These are phyloP conservation scores for Fusarium secorum DNA, from an alignment of 2,329 filamentous ascomycete species.

Conservation along the genomic window DNA sequence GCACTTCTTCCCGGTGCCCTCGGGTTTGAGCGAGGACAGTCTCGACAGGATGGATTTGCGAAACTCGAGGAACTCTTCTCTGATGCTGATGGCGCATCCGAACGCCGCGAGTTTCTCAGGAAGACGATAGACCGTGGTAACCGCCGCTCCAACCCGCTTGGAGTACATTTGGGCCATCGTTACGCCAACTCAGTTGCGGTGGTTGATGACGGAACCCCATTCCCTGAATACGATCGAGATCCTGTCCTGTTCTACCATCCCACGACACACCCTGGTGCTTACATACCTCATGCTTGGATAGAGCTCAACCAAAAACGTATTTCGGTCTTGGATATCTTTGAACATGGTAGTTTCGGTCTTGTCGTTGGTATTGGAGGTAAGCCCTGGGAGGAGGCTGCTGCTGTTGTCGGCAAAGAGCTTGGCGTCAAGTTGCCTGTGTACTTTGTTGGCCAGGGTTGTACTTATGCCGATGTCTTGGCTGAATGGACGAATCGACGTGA, in stretches of 20 bases:
- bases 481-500: slow-evolving; percentile 64
- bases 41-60: slow-evolving; percentile 14
- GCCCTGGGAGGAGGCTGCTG: slow-evolving; percentile 60
- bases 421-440: slow-evolving; percentile 58
- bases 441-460: slow-evolving; percentile 63
- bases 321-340: slow-evolving; percentile 68
- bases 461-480: slow-evolving; percentile 68
- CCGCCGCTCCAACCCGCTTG: slow-evolving; percentile 14
- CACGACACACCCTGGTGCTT: slow-evolving; percentile 65
- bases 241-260: slow-evolving; percentile 53
- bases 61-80: slow-evolving; percentile 18
- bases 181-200: slow-evolving; percentile 15
- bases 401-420: slow-evolving; percentile 47
- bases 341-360: slow-evolving; percentile 60
- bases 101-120: slow-evolving; percentile 7
- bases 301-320: slow-evolving; percentile 53
- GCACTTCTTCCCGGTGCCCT: slow-evolving; percentile 54
- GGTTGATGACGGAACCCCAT: slow-evolving; percentile 48
- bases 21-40: slow-evolving; percentile 47
- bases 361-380: slow-evolving; percentile 65
- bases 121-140: slow-evolving; percentile 4
- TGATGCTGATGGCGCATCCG: slow-evolving; percentile 10
- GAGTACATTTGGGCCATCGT: slow-evolving; percentile 20
- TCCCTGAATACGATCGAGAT: slow-evolving; percentile 44
- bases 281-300: slow-evolving; percentile 70